Evolutionary conservation across 805 yeast species (phyloP), one percentile per base, ranked within the genome.

Genomic region (Nakazawaea wyomingensis): DNA sequence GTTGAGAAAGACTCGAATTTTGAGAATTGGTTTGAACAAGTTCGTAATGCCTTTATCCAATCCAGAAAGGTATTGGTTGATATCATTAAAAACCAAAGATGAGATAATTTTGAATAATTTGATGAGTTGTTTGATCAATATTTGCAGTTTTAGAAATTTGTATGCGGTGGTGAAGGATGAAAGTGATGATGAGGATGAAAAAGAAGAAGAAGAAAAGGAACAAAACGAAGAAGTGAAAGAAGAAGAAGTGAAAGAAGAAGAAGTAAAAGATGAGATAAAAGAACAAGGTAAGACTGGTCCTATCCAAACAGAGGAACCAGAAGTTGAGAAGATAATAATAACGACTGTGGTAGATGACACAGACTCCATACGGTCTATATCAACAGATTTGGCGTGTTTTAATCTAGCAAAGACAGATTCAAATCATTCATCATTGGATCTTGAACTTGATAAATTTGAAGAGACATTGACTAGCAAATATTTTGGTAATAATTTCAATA

Each of bases 41-140:
- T 82, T 81, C 50, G 68, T 82, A 2, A 56, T 85, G 14, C 81
- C 88, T 0, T 68, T 86, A 45, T 77, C 76, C 21, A 85, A 84
- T 52, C 95, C 95, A 0, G 82, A 79, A 48, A 64, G 91, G 52
- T 84, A 78, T 59, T 86, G 95, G 95, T 71, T 70, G 46, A 66
- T 76, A 8, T 60, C 64, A 28, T 51, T 76, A 5, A 61, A 59
- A 35, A 54, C 71, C 0, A n/a, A n/a, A 13, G 26, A 33, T 32
- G 35, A 19, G 9, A 20, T 21, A 6, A 18, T 10, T 8, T 20
- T 34, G 34, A 35, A 35, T 14, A 18, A 28, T 4, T 29, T 44
- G 31, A 33, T 69, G 74, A 22, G 65, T 80, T 34, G 64, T 55
- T 46, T 59, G 20, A 46, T 60, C 28, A 49, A 51, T 6, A 62